Base-by-base conservation (phyloP, 2,329 filamentous ascomycete species). In the Samsoniella hepiali region DNA sequence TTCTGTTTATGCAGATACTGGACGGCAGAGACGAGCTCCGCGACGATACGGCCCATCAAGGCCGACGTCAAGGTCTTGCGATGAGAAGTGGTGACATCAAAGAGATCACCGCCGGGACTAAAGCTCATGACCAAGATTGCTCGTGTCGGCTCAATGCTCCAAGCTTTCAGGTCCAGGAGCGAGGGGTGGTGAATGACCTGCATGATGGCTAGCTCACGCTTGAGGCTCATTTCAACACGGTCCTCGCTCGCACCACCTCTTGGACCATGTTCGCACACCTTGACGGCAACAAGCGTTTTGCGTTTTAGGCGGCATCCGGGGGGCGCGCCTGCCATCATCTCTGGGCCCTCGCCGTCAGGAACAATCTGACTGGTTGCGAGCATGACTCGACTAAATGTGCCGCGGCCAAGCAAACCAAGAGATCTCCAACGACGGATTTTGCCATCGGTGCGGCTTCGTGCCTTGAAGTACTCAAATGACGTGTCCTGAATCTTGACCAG, bases 371-470 rank as follows among this genome's bases (percentile, higher is more conserved):
- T 92, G 11, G 93, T 96, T 5, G 93, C 95, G 49, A 99, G 81
- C 77, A 96, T 89, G 27, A 99, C 95, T 71, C 91, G 91, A 74
- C 93, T 97, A 75, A 99, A 99, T 0, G 95, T 97, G 44, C 95
- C 95, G 70, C 97, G 91, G 5, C 95, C 95, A 6, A 99, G 83
- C 67, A 88, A 80, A 64, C 91, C 89, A 45, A 99, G 78, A 13
- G 89, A 90, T 68, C 91, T 86, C 87, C 95, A 99, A 67, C 86
- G 83, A 63, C 89, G 86, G 27, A 86, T 82, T 73, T 93, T 93
- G 67, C 85, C 78, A 64, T 91, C 87, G 57, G 83, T 80, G 40
- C 90, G 82, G 2, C 85, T 88, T 67, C 79, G 81, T 34, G 91
- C 89, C 70, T 90, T 83, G 71, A 93, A 95, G 66, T 87, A 87